A percentile compares a stretch with the other conserved stretches of the same genome.
Conservation (phyloP, 257 asterid genomes). For the Mentha longifolia region DNA sequence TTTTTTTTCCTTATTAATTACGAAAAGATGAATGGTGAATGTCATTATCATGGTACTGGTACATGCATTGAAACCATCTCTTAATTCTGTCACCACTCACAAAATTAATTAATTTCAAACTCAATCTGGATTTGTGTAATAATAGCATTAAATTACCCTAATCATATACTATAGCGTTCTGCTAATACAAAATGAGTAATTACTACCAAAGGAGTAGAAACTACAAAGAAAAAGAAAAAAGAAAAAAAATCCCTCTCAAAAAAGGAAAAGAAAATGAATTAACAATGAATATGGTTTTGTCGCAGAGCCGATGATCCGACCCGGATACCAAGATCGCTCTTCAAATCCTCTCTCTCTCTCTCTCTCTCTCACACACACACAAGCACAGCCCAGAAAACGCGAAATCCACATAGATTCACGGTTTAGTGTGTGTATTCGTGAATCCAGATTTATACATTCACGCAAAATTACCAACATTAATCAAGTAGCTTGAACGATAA, state of each 20-base stretch:
- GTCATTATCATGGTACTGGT: conserved; percentile 5
- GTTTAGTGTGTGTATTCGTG: conserved; percentile 12
- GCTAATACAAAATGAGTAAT: neutral
- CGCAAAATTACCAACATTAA: conserved; percentile 25
- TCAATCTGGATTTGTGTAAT: neutral
- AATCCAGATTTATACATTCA: conserved; percentile 14
- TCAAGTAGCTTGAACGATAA: conserved; percentile 28
- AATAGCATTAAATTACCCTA: neutral
- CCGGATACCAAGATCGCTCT: conserved; percentile 35
- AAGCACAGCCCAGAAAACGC: neutral
- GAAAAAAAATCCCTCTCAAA: no score
- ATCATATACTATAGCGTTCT: neutral
- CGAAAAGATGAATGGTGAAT: neutral
- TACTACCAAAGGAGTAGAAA: no score
- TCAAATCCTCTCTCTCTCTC: neutral
- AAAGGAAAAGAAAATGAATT: neutral
- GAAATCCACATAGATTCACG: conserved; percentile 9
- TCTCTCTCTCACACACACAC: conserved; percentile 21
- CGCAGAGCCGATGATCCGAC: neutral
- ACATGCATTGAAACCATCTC: neutral
- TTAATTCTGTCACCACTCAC: neutral
- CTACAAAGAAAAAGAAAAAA: no score
- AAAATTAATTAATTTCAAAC: neutral
- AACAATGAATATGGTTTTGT: conserved; percentile 10
- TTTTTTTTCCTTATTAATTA: neutral